Percentiles rank a stretch among this genome's conserved stretches.
Conservation (phyloP, 2,329 filamentous ascomycete genomes). For the Trichoderma aggressivum region DNA sequence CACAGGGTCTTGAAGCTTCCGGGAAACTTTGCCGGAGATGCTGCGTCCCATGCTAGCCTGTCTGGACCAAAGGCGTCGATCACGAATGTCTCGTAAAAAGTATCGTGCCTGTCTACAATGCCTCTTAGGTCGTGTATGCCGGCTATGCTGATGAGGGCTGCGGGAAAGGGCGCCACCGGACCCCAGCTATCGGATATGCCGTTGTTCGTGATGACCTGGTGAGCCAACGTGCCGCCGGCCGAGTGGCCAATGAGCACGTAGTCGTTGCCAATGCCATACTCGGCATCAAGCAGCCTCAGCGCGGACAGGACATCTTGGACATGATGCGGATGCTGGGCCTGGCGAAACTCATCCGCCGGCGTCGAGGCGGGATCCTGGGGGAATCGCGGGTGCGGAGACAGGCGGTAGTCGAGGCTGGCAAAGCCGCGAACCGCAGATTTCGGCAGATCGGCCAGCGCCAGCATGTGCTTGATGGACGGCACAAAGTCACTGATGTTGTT, state of each 20-base stretch:
- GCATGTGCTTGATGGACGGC: slow-evolving; percentile 43
- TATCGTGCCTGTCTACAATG: slow-evolving; percentile 45
- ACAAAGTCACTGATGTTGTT: slow-evolving; percentile 45
- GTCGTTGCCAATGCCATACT: slow-evolving; percentile 43
- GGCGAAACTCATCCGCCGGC: slow-evolving; percentile 34
- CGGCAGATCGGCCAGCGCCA: slow-evolving; percentile 28
- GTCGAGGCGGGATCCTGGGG: slow-evolving; percentile 34
- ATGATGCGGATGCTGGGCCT: slow-evolving; percentile 57
- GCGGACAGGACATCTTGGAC: slow-evolving; percentile 54
- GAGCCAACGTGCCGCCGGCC: slow-evolving; percentile 60
- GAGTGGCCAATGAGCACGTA: slow-evolving; percentile 62
- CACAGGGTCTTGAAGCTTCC: slow-evolving; percentile 42
- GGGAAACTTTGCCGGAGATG: slow-evolving; percentile 50
- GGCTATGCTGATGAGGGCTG: slow-evolving; percentile 57
- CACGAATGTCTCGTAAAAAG: slow-evolving; percentile 55
- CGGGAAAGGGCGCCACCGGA: slow-evolving; percentile 39
- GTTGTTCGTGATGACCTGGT: slow-evolving; percentile 55
- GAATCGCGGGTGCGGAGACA: slow-evolving; percentile 50
- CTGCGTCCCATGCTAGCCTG: slow-evolving; percentile 47
- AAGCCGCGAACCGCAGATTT: slow-evolving; percentile 52
- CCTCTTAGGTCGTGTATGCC: slow-evolving; percentile 65
- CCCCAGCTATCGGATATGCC: slow-evolving; percentile 26
- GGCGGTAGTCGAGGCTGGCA: slow-evolving; percentile 61
- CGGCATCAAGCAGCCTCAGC: slow-evolving; percentile 45
- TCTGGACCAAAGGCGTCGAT: slow-evolving; percentile 58